A percentile compares a stretch with the other conserved stretches of the same genome.
Evolutionary conservation across 2,329 filamentous ascomycete genomes (phyloP).

Genomic region (Thermoascus crustaceus): DNA sequence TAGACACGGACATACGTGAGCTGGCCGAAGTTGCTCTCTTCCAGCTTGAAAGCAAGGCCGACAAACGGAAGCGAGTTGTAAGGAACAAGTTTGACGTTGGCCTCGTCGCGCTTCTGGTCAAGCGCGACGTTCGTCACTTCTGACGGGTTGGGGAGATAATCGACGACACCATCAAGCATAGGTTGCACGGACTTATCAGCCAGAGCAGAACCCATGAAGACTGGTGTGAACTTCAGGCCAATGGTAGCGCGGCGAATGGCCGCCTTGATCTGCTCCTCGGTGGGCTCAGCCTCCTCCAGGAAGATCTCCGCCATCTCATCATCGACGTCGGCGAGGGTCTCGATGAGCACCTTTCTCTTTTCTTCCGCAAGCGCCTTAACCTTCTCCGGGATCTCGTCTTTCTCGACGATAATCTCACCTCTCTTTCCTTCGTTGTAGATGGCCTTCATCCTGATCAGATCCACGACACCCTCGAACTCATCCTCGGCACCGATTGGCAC

Average conservation of each 20-base stretch:
- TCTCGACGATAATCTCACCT: slow-evolving; percentile 67
- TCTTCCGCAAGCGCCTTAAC: slow-evolving; percentile 68
- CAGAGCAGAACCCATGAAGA: slow-evolving; percentile 92
- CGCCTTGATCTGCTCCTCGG: slow-evolving; percentile 74
- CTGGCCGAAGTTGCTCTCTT: slow-evolving; percentile 97
- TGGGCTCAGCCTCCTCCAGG: slow-evolving; percentile 76
- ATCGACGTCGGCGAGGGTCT: slow-evolving; percentile 93
- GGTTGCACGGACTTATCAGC: slow-evolving; percentile 93
- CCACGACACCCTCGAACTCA: slow-evolving; percentile 84
- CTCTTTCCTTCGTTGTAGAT: slow-evolving; percentile 83
- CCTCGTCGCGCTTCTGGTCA: slow-evolving; percentile 70
- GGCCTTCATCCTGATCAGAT: slow-evolving; percentile 84
- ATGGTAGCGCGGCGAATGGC: slow-evolving; percentile 92
- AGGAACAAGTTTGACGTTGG: slow-evolving; percentile 75
- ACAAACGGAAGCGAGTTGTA: slow-evolving; percentile 93
- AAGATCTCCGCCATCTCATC: slow-evolving; percentile 96
- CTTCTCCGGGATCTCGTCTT: slow-evolving; percentile 75
- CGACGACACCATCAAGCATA: slow-evolving; percentile 92
- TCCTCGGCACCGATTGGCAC: slow-evolving; percentile 91
- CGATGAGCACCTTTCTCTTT: slow-evolving; percentile 77
- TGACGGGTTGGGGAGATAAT: slow-evolving; percentile 86
- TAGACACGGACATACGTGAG: slow-evolving; percentile 98
- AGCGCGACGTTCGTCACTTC: slow-evolving; percentile 86
- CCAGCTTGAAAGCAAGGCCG: slow-evolving; percentile 94
- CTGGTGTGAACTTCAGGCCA: slow-evolving; percentile 78